Base-by-base conservation (phyloP, 2,329 filamentous ascomycete species). In the Ophiocordyceps camponoti-rufipedis region DNA sequence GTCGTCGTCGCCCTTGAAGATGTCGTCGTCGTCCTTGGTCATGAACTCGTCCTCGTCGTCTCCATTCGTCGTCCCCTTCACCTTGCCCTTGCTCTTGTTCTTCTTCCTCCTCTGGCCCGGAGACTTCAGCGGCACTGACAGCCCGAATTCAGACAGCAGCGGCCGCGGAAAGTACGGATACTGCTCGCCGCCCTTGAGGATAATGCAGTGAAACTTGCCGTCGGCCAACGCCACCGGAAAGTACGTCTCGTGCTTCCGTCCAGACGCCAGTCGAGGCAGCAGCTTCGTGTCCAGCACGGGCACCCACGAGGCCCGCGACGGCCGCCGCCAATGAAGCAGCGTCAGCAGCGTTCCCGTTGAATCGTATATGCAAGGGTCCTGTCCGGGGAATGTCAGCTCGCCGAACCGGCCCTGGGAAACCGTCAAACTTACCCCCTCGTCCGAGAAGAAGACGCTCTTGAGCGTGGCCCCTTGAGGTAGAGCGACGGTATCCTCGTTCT, bases 361-460 rank as follows among this genome's bases (percentile, higher is more conserved):
- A 61, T 96, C 91, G 62, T 96, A 98, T 48, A 96, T 88, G 60
- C 86, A 95, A 7, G 91, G 91, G 55, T 98, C 88, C 81, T 86
- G 50, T 23, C 4, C 28, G 28, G 12, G 12, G 4, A 16, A 16
- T 14, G 14, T 38, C 35, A 38, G 35, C 35, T 8, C 13, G 35
- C 14, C 35, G 23, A 23, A 38, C 16, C 35, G 35, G 14, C 14
- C 13, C 10, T 23, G 23, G 23, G 23, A 23, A 23, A 16, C 9
- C n/a, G 9, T 16, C 18, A 10, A 10, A 44, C 79, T 64, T 69
- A 86, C 82, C n/a, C 91, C 91, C 48, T 74, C 76, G 55, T 93
- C 85, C 13, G 86, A 93, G 62, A 94, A 98, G 68, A 96, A 94
- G 38, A 94, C 81, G 48, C 76, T 87, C 55, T 80, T 80, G 23